Evolutionary conservation across 2,329 filamentous ascomycete genomes (phyloP).

Genomic region (Monilinia fructicola): DNA sequence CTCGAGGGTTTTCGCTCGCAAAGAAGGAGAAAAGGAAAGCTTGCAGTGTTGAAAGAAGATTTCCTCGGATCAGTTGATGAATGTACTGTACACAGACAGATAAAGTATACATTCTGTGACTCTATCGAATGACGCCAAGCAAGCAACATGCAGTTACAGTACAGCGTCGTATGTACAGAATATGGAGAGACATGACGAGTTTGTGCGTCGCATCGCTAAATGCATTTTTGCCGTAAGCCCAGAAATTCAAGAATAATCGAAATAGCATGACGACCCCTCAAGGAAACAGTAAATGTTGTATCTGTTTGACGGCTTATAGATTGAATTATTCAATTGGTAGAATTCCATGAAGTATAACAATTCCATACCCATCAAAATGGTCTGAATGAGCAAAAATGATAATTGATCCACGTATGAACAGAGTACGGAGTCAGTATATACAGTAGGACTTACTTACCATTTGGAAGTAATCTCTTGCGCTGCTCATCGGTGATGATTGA

Average conservation of each 20-base stretch:
- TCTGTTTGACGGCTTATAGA: not conserved
- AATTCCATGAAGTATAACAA: not conserved
- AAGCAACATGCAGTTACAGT: not conserved
- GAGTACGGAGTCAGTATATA: not conserved
- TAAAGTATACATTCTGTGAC: not conserved
- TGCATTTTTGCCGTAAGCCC: not conserved
- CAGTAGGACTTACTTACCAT: not conserved
- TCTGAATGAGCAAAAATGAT: not conserved
- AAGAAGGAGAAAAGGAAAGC: not conserved
- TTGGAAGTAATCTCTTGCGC: not conserved
- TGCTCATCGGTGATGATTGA: not conserved
- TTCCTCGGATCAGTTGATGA: conserved; percentile 3
- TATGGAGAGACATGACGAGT: not conserved
- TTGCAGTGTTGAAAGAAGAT: not conserved
- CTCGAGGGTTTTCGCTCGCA: not conserved
- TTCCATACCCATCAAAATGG: not conserved
- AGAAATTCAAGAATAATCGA: not conserved
- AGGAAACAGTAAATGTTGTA: not conserved
- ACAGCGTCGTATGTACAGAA: not conserved
- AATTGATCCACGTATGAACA: too few relatives aligned
- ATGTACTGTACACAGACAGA: not conserved
- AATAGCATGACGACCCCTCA: not conserved
- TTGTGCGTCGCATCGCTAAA: conserved; percentile 1
- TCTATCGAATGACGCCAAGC: conserved; percentile 10
- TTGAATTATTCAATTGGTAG: not conserved